Base-by-base conservation (phyloP, 2,329 filamentous ascomycete genomes). In the Exophiala sp. region DNA sequence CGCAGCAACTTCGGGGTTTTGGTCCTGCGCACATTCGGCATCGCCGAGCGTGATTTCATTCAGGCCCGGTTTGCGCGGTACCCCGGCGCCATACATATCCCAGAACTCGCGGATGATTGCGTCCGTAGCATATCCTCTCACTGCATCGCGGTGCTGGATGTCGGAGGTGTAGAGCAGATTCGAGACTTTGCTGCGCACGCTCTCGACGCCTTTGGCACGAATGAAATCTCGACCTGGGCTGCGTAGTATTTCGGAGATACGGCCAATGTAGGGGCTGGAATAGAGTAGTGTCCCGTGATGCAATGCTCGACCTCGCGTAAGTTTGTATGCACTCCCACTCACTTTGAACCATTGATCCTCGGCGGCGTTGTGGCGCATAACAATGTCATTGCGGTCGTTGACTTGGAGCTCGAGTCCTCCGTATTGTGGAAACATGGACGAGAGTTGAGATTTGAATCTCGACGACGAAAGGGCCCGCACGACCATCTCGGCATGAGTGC, bases 271-370 rank as follows among this genome's bases (percentile, higher is more conserved):
- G 1, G 85, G 84, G 46, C 87, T 90, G 27, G 77, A 74, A 1
- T 97, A 73, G 37, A 98, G 74, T 62, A 89, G 93, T 0, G 93
- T 98, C 6, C 90, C 93, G 68, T 98, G 93, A 68, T 98, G 93
- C 50, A 98, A 74, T 6, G 89, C 85, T 38, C 91, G 78, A 42
- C 80, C 72, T 19, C 86, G 77, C 0, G 87, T 96, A 46, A 98
- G 75, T 68, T 97, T 97, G 71, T 95, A 98, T 9, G 93, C 93
- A 0, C 89, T 96, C 1, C 93, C 93, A 0, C 89, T 95, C 9
- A 97, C 78, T 67, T 98, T 98, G 64, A 83, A 80, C 1, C 77
- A 74, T 29, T 64, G 63, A 8, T 56, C 47, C 2, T n/a, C 18
- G n/a, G 58, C 50, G 43, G 51, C 43, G 10, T 37, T 50, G 19